Evolutionary conservation across 371 early-diverging fungal species (phyloP), one percentile per base, ranked within the genome.

Genomic region (Mortierella sp.): DNA sequence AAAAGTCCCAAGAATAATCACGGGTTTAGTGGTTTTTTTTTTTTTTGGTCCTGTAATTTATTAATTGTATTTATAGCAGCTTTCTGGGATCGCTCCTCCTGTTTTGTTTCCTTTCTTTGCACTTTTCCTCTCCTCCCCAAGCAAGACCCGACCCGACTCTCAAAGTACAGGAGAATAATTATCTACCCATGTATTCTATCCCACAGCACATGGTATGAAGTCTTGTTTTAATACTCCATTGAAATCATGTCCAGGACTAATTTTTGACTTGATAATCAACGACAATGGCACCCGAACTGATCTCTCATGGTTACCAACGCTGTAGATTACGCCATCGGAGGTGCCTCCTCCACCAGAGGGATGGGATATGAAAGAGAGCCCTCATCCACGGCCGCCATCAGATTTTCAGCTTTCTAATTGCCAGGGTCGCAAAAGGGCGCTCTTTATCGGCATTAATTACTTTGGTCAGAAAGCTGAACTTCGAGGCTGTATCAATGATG

Each of bases 381-480:
- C 55, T 2, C 29, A 60, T 5, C 51, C 60, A 34, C 22, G 32
- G 2, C 79, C 66, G 1, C 71, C 79, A 2, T 63, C 77, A 7
- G 61, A 86, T 54, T 90, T 91, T 66, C 81, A 88, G 51, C 84
- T 93, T 15, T 94, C 95, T 8, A 91, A 93, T 72, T 94, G 93
- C 83, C 89, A 86, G 34, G 93, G 95, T 34, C 86, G 91, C 64
- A 94, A 93, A 80, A 88, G 92, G 43, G 98, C 96, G 1, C 86
- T 98, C 60, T 86, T 98, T 40, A 89, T 98, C 63, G 98, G 98
- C 47, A 96, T 97, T 83, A 98, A 98, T 79, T 98, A 98, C 83
- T 86, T 87, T 40, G 89, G 91, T 23, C 89, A 95, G 22, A 72
- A 78, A 29, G 85, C 84, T 61, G 88, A 90, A 70, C 88, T 96